Evolutionary conservation across 2,329 filamentous ascomycete species (phyloP).

Genomic region (Myrmaecium sp.): DNA sequence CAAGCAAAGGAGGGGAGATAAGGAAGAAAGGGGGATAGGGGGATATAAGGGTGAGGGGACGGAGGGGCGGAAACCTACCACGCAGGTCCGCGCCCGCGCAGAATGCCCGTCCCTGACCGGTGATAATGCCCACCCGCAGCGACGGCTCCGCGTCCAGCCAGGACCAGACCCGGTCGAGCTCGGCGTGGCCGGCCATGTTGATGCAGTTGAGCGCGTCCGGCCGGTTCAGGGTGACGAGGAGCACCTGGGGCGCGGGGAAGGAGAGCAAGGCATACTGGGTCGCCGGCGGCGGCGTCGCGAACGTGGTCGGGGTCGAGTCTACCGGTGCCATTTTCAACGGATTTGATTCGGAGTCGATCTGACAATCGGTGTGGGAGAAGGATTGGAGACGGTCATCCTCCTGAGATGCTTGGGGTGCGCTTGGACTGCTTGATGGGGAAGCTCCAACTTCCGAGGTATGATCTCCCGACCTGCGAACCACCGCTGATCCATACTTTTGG

Average conservation of each 20-base stretch:
- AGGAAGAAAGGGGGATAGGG: background rate
- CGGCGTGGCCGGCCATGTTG: constrained; percentile 5
- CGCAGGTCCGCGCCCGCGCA: constrained; percentile 8
- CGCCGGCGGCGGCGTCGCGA: constrained; percentile 3
- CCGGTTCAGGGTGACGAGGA: constrained; percentile 7
- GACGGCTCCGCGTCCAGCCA: constrained; percentile 6
- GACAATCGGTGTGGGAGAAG: too few species aligned
- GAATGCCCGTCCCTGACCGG: constrained; percentile 7
- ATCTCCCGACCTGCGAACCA: too few species aligned
- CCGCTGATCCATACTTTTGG: too few species aligned
- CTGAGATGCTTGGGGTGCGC: too few species aligned
- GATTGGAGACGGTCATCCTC: too few species aligned
- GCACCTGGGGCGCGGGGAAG: constrained; percentile 3
- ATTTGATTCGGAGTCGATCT: too few species aligned
- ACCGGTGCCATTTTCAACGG: too few species aligned
- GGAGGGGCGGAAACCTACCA: constrained; percentile 5
- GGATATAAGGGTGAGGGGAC: background rate
- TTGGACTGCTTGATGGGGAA: too few species aligned
- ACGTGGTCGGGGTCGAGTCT: too few species aligned
- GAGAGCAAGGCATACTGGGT: constrained; percentile 4
- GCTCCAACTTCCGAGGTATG: too few species aligned
- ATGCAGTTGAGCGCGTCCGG: constrained; percentile 8
- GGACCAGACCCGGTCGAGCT: constrained; percentile 6
- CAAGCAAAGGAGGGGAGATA: background rate
- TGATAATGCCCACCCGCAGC: constrained; percentile 8